Evolutionary conservation across 2,329 filamentous ascomycete genomes (phyloP), one percentile per base, ranked within the genome.

Genomic region (Stemphylium vesicarium): DNA sequence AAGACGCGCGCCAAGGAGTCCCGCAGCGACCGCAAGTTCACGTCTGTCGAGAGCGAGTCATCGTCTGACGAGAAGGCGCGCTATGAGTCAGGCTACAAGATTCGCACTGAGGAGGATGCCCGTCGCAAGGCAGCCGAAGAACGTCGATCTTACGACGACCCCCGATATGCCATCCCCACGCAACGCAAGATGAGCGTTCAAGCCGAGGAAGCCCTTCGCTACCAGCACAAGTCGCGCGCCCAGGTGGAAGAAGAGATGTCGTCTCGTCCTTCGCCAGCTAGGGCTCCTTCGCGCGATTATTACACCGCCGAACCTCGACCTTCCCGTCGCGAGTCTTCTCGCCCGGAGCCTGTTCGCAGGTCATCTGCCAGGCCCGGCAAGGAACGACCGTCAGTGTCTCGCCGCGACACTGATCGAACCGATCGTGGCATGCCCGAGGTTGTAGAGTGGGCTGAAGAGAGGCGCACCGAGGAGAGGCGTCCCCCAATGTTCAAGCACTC

Each of bases 1-100:
- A 73, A 75, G 60, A 68, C 69, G 40, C 69, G 71, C 45, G 76
- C 79, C 40, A 72, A 72, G 54, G 78, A 80, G 32, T 68, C 72
- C 8, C 72, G 72, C 39, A 68, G 69, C 50, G 76, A 79, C 8
- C 72, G 76, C 44, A 74, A 74, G 56, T 74, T 75, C 32, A 61
- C 66, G 4, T 66, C 71, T 1, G 53, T 61, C 29, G 70, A 71
- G 13, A 75, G 73, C 38, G 75, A 76, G 7, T 61, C 60, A 31
- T 70, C 68, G 15, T 70, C 70, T 5, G 68, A 73, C 38, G 72
- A 74, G 32, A 71, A 71, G 52, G 58, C 60, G 7, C 72, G 62
- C 56, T 71, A 68, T 48, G 72, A 74, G 53, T 64, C 64, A 16
- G 69, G 61, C 15, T 72, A 68, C 47, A 65, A 64, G 56, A 57